Conservation (phyloP, 257 asterid genomes). For the Lithospermum erythrorhizon region DNA sequence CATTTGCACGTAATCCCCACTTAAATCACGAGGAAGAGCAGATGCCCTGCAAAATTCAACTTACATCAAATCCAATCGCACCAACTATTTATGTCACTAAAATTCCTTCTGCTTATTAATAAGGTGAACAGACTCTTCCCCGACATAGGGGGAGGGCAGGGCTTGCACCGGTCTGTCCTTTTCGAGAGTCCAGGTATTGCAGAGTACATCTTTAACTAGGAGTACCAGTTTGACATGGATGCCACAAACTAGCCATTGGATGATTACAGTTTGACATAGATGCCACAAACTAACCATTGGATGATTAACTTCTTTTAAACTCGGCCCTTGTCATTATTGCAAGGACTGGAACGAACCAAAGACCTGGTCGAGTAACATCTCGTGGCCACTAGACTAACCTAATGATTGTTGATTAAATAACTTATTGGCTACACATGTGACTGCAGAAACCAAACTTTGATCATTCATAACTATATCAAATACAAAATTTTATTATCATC, state of each 20-base stretch:
- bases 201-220: neutral
- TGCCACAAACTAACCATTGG: no score
- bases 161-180: neutral
- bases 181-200: neutral
- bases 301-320: no score
- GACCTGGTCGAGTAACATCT: no score
- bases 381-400: no score
- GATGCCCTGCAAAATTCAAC: constrained; percentile 37
- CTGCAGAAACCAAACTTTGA: neutral
- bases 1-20: constrained; percentile 42
- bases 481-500: neutral
- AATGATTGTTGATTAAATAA: no score
- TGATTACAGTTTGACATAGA: no score
- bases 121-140: neutral
- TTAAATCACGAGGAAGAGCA: constrained; percentile 36
- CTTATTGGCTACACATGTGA: neutral
- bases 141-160: neutral
- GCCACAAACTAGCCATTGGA: neutral
- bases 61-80: neutral
- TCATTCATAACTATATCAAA: neutral
- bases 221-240: neutral
- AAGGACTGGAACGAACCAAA: no score
- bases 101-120: neutral
- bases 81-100: neutral
- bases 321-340: no score